phyloP scores from a whole-genome alignment of 129 eudicot genomes.

The Rutidosis leptorrhynchoides region DNA sequence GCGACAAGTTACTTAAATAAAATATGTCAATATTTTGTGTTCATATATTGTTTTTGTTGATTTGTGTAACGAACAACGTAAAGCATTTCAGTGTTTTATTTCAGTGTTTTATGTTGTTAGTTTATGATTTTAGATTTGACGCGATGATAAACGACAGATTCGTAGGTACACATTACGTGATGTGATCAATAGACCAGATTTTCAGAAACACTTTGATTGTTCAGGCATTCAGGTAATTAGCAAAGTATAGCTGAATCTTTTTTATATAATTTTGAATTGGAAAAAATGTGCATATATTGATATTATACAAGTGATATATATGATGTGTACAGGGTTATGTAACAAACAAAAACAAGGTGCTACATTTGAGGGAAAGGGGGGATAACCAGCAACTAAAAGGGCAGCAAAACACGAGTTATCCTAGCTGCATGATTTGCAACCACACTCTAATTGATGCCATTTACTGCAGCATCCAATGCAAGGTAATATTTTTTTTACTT shows the following conservation, averaged over 20 bases:
- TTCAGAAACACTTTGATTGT: slow-evolving; percentile 45
- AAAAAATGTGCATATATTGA: neutral
- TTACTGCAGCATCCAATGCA: slow-evolving; percentile 50
- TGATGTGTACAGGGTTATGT: slow-evolving; percentile 34
- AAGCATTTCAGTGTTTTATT: no score
- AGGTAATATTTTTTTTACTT: slow-evolving; percentile 27
- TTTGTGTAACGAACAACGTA: no score
- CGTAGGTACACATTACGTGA: slow-evolving; percentile 39
- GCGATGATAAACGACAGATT: slow-evolving; percentile 22
- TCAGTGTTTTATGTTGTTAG: no score
- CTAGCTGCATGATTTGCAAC: slow-evolving; percentile 40
- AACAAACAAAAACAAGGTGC: slow-evolving; percentile 48
- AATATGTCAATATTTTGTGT: no score
- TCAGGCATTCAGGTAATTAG: slow-evolving; percentile 48
- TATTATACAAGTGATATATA: neutral
- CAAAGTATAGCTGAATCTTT: neutral
- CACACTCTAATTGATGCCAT: slow-evolving; percentile 31
- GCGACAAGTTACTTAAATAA: no score
- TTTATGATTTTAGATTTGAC: neutral
- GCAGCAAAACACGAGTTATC: slow-evolving; percentile 24
- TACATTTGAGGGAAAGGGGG: slow-evolving; percentile 36
- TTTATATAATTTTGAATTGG: neutral
- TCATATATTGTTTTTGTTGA: no score
- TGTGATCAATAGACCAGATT: slow-evolving; percentile 46
- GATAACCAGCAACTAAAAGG: slow-evolving; percentile 26